Conservation (phyloP, 768 basidiomycete genomes). For the Tylopilus sp. region DNA sequence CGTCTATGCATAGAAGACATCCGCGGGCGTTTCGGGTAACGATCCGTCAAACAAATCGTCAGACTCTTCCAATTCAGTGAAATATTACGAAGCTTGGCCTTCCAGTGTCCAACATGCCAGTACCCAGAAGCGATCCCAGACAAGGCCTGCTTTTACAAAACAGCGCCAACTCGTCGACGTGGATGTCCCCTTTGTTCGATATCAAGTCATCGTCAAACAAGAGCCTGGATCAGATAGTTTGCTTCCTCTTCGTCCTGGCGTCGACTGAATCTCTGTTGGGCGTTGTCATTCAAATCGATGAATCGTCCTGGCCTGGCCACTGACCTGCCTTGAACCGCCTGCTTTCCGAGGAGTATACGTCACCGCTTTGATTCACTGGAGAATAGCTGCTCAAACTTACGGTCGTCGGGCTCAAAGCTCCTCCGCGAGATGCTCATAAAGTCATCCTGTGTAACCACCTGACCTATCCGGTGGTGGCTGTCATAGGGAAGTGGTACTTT, state of each 20-base stretch:
- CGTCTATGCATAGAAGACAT: conserved; percentile 36
- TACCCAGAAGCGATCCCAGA: conserved; percentile 46
- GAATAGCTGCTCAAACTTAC: not conserved
- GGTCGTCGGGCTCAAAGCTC: conserved; percentile 64
- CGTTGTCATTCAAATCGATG: conserved; percentile 40
- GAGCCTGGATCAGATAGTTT: conserved; percentile 49
- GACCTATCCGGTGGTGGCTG: conserved; percentile 62
- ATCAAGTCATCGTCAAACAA: conserved; percentile 40
- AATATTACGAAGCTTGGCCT: conserved; percentile 38
- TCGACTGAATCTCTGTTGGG: not conserved
- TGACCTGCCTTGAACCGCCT: conserved; percentile 39
- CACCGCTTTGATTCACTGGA: not conserved
- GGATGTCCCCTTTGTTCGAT: conserved; percentile 52
- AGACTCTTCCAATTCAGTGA: conserved; percentile 44
- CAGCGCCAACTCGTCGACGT: conserved; percentile 49
- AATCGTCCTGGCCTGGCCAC: conserved; percentile 36
- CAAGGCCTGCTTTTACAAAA: conserved; percentile 51
- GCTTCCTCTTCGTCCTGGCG: conserved; percentile 2
- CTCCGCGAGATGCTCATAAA: conserved; percentile 62
- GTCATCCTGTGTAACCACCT: conserved; percentile 58
- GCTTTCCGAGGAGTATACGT: conserved; percentile 40
- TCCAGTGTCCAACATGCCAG: conserved; percentile 40
- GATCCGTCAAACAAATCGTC: not conserved
- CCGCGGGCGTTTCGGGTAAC: not conserved
- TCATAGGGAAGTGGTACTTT: conserved; percentile 44